A percentile compares a stretch with the other conserved stretches of the same genome.
Conservation (phyloP, 495 filamentous ascomycete species). For the Aspergillus ostianus region DNA sequence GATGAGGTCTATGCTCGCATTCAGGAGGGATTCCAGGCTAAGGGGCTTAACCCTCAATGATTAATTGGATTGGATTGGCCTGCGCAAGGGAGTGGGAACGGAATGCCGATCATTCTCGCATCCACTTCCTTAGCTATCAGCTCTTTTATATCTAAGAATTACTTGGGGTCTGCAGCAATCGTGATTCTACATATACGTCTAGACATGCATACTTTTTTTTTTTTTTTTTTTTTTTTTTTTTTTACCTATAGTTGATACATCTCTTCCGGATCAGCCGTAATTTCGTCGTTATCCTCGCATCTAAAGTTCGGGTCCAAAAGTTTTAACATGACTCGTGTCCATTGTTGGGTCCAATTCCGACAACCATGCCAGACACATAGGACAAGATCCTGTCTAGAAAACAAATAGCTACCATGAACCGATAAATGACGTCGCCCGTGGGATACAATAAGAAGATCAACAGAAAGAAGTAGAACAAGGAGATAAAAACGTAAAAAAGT, state of each 20-base stretch:
- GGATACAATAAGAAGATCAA: constrained; percentile 8
- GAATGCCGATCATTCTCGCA: too few species aligned
- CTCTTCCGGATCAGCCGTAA: background rate
- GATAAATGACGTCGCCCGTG: constrained; percentile 11
- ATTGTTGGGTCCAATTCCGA: constrained; percentile 23
- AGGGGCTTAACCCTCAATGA: constrained; percentile 40
- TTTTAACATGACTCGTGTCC: constrained; percentile 40
- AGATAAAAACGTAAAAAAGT: constrained; percentile 8
- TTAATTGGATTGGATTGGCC: background rate
- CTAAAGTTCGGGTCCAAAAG: background rate
- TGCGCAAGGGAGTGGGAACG: too few species aligned
- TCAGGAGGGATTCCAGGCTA: constrained; percentile 49
- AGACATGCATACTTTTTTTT: background rate
- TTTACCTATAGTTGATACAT: background rate
- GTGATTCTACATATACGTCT: background rate
- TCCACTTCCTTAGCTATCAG: background rate
- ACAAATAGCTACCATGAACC: constrained; percentile 17
- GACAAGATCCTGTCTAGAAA: constrained; percentile 15
- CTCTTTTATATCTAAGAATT: background rate
- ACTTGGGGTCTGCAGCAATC: background rate
- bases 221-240: background rate
- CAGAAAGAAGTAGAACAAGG: constrained; percentile 8
- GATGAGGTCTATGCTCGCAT: constrained; percentile 76
- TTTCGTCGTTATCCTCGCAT: background rate
- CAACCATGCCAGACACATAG: constrained; percentile 11